Evolutionary conservation across 2,329 filamentous ascomycete genomes (phyloP).

Genomic region (Gaeumannomyces tritici): DNA sequence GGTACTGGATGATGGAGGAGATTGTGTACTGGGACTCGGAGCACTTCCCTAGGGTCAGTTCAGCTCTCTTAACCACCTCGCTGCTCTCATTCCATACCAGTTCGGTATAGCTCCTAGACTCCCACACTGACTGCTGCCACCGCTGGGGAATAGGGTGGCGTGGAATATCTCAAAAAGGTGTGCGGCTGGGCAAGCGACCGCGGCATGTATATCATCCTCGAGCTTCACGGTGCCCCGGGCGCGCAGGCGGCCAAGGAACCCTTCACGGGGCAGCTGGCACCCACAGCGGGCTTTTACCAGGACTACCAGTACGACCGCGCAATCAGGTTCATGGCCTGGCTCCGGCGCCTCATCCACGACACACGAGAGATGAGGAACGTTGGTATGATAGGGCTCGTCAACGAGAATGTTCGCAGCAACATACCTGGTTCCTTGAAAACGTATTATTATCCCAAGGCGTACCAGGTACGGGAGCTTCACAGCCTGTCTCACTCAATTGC

Average conservation of each 20-base stretch:
- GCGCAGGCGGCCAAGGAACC: slow-evolving; percentile 34
- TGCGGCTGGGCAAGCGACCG: slow-evolving; percentile 36
- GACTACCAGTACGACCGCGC: slow-evolving; percentile 47
- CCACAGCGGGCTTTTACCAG: slow-evolving; percentile 41
- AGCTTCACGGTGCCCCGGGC: slow-evolving; percentile 40
- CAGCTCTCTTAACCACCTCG: background rate
- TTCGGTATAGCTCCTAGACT: too few species aligned
- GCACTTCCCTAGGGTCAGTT: slow-evolving; percentile 30
- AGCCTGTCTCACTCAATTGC: too few species aligned
- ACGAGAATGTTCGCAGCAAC: slow-evolving; percentile 37
- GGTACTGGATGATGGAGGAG: slow-evolving; percentile 44
- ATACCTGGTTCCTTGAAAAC: slow-evolving; percentile 21
- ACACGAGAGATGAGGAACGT: slow-evolving; percentile 40
- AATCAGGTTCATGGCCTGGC: slow-evolving; percentile 43
- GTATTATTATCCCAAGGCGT: slow-evolving; percentile 37
- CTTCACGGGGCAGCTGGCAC: slow-evolving; percentile 31
- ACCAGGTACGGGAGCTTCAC: slow-evolving; percentile 6
- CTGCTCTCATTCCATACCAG: background rate
- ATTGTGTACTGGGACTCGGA: slow-evolving; percentile 35
- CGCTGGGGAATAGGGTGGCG: slow-evolving; percentile 20
- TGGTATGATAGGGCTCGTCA: slow-evolving; percentile 49
- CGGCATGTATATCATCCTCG: slow-evolving; percentile 43
- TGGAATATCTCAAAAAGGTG: slow-evolving; percentile 34
- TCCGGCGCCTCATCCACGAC: slow-evolving; percentile 40
- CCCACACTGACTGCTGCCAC: background rate